Base-by-base conservation (phyloP, 805 yeast genomes). In the Alloascoidea africana region DNA sequence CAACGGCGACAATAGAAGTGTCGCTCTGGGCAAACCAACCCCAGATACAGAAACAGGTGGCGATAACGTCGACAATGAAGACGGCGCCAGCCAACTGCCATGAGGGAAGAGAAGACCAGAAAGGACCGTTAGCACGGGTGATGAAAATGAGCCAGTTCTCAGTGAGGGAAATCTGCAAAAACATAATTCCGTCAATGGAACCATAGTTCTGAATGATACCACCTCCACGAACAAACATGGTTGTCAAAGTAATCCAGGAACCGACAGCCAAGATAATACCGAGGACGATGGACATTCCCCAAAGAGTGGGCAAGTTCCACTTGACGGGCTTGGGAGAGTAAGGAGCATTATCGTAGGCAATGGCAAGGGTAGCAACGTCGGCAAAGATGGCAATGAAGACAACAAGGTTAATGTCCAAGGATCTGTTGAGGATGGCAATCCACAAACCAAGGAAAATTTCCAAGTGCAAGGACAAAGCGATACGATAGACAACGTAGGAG, bases 21-120 rank as follows among this genome's bases (percentile, higher is more conserved):
- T 93, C 81, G 78, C 86, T 86, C 67, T 83, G 91, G 36, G 54
- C 38, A 38, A 93, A 78, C 95, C 95, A 85, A 55, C 96, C 96
- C 76, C 85, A 85, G 59, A 84, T 66, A 54, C 81, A 65, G 77
- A 85, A 85, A 78, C 83, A 72, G 47, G 95, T 84, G 50, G 96
- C 89, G 54, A 85, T 67, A 70, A 84, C 68, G 68, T 85, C 95
- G 59, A 85, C 96, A 62, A 68, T 71, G 57, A 83, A 70, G 55
- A 85, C 94, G 59, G 96, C 96, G 72, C 86, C 91, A 54, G 89
- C 59, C 65, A 85, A 78, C 75, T 85, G 94, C 95, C 95, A 85
- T 37, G 93, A 80, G 71, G 96, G 96, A 42, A 66, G 54, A 36
- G 89, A 80, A 42, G 87, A 76, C 89, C 87, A 77, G 83, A 87